Evolutionary conservation across 495 filamentous ascomycete genomes (phyloP), one percentile per base, ranked within the genome.

Genomic region (Penicillium robsamsonii): DNA sequence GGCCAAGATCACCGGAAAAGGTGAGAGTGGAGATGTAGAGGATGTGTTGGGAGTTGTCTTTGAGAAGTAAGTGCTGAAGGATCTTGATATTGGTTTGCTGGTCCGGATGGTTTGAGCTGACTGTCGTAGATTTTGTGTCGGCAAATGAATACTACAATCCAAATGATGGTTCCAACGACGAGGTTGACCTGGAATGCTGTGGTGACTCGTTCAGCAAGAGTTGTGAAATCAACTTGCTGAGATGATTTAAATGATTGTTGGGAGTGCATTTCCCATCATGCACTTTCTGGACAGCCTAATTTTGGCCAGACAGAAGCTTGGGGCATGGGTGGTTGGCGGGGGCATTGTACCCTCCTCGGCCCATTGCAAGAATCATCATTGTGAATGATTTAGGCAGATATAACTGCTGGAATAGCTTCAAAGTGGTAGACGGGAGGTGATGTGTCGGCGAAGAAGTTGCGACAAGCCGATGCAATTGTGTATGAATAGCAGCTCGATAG

Each of bases 41-140:
- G 94, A 97, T 64, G 91, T 97, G 2, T 73, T 99, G 56, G 95
- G 95, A 2, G 93, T 97, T 38, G 92, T 99, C 2, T 97, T 99
- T 75, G 93, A 99, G 70, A 97, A 96, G 88, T 94, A 66, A 65
- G 79, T 77, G 27, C 22, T 29, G 20, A 2, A n/a, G 17, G 17
- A 22, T 50, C 49, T 57, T 1, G 49, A 25, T 52, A 42, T 49
- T 40, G 22, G 49, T 24, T 51, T 24, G 33, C 11, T 6, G 24
- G 17, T 53, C 31, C 40, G 25, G 27, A n/a, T 51, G 56, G 31
- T n/a, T n/a, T 46, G 47, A 33, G 54, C 63, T 74, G 55, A 78
- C 54, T 46, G 38, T 55, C 64, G 35, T 57, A 82, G 77, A 59
- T 89, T 88, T 68, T 89, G 86, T 59, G 86, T 89, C n/a, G 86